Evolutionary conservation across 1,284 basidiomycete species (phyloP).

Genomic region (Fomes fomentarius): DNA sequence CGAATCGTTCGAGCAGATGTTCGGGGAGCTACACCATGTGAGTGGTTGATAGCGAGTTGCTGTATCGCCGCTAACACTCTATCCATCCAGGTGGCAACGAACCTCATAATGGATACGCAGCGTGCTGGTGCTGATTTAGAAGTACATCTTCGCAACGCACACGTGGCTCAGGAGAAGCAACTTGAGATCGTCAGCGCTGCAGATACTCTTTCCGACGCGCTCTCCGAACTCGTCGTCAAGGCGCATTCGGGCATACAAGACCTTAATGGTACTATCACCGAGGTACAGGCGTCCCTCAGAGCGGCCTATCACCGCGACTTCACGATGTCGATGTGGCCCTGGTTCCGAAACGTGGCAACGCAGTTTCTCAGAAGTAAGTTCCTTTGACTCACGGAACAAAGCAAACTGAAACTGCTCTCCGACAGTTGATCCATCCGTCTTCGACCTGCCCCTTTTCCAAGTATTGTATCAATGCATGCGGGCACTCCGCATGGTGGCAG

Average conservation of each 20-base stretch:
- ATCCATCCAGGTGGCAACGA: conserved; percentile 7
- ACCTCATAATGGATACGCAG: conserved; percentile 27
- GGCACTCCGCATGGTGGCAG: conserved; percentile 20
- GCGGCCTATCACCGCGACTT: conserved; percentile 1
- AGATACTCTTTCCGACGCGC: conserved; percentile 35
- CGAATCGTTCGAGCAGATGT: conserved; percentile 26
- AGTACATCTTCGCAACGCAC: conserved; percentile 30
- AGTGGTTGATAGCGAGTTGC: background rate
- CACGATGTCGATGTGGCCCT: conserved; percentile 8
- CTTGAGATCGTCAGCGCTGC: conserved; percentile 40
- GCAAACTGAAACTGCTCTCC: background rate
- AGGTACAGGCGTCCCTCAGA: conserved; percentile 35
- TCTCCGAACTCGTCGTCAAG: conserved; percentile 42
- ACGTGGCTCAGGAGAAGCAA: conserved; percentile 37
- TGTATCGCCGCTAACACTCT: conserved; percentile 1
- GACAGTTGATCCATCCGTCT: conserved; percentile 24
- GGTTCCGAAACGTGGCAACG: conserved; percentile 17
- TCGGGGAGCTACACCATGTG: conserved; percentile 36
- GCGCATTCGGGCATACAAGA: conserved; percentile 45
- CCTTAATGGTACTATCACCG: conserved; percentile 48
- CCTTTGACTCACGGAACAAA: background rate
- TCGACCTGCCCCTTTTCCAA: conserved; percentile 23
- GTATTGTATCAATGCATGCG: conserved; percentile 7
- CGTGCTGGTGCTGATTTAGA: conserved; percentile 32
- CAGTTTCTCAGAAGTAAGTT: conserved; percentile 27